phyloP scores from a whole-genome alignment of 2,329 filamentous ascomycete species.

The Fusarium sp. region DNA sequence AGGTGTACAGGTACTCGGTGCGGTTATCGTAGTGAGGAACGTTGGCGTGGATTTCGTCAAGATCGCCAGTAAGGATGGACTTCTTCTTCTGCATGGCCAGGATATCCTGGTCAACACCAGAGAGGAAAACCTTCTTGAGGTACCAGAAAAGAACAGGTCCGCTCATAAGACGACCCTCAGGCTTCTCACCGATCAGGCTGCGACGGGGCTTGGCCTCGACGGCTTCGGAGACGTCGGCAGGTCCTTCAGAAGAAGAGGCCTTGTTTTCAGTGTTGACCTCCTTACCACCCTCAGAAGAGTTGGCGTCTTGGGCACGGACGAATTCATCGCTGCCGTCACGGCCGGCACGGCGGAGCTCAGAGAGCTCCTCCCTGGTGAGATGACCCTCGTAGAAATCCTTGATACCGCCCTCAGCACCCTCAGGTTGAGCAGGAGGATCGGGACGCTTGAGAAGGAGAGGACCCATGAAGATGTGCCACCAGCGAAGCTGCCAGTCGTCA shows the following conservation, averaged over 20 bases:
- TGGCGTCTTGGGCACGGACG: slow-evolving; percentile 37
- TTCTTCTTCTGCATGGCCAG: slow-evolving; percentile 53
- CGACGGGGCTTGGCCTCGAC: slow-evolving; percentile 28
- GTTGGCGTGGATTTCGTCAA: slow-evolving; percentile 66
- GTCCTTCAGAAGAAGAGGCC: slow-evolving; percentile 35
- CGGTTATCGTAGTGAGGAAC: slow-evolving; percentile 70
- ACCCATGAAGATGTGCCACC: slow-evolving; percentile 65
- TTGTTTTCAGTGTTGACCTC: slow-evolving; percentile 41
- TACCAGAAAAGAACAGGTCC: slow-evolving; percentile 41
- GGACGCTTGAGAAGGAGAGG: slow-evolving; percentile 63
- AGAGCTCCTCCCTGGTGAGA: slow-evolving; percentile 64
- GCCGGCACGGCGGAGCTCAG: slow-evolving; percentile 52
- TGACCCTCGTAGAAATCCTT: slow-evolving; percentile 68
- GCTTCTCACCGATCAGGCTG: slow-evolving; percentile 39
- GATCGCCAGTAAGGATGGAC: slow-evolving; percentile 62
- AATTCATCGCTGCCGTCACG: slow-evolving; percentile 38
- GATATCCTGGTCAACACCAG: slow-evolving; percentile 47
- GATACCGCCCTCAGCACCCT: slow-evolving; percentile 69
- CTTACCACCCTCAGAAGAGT: slow-evolving; percentile 20
- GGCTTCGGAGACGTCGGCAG: not conserved
- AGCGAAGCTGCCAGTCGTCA: slow-evolving; percentile 70
- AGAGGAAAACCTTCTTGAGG: slow-evolving; percentile 42
- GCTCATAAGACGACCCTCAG: slow-evolving; percentile 25
- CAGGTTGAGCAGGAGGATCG: slow-evolving; percentile 66
- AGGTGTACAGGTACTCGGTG: slow-evolving; percentile 69